These are phyloP conservation scores for Umbelopsis sp. DNA, from an alignment of 192 early-diverging fungal species.

Conservation along the genomic window DNA sequence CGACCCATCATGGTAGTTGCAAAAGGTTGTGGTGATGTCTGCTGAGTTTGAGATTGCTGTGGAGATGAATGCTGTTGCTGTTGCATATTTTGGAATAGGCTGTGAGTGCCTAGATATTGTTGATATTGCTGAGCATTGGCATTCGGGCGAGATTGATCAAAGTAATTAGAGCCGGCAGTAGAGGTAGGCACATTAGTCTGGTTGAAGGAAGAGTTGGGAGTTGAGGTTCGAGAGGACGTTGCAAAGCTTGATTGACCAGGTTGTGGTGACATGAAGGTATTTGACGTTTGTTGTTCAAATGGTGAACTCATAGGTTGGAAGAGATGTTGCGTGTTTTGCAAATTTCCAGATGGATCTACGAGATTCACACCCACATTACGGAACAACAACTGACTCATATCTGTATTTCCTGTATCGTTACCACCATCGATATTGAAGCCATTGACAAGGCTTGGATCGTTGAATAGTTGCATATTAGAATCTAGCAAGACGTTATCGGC, in stretches of 20 bases:
- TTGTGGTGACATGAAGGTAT: neutral
- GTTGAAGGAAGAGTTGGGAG: neutral
- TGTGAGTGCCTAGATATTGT: slow-evolving; percentile 7
- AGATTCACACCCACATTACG: slow-evolving; percentile 28
- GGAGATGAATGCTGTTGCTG: slow-evolving; percentile 8
- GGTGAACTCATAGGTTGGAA: slow-evolving; percentile 12
- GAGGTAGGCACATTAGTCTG: slow-evolving; percentile 10
- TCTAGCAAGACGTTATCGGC: slow-evolving; percentile 25
- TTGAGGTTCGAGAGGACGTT: neutral
- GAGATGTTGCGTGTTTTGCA: neutral
- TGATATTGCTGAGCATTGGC: slow-evolving; percentile 3
- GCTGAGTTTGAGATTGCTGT: neutral
- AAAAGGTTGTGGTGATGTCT: slow-evolving; percentile 18
- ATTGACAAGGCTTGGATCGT: slow-evolving; percentile 20
- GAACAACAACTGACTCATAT: slow-evolving; percentile 24
- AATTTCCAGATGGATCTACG: neutral
- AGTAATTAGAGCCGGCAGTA: neutral
- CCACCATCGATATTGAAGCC: neutral
- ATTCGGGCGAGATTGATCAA: neutral
- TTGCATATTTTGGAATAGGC: neutral
- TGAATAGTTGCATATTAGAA: slow-evolving; percentile 24
- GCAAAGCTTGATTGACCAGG: neutral
- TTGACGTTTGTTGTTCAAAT: neutral
- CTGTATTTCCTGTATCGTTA: slow-evolving; percentile 9
- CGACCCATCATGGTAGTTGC: slow-evolving; percentile 12